Base-by-base conservation (phyloP, 495 filamentous ascomycete genomes). In the Hypoxylon intermedium region DNA sequence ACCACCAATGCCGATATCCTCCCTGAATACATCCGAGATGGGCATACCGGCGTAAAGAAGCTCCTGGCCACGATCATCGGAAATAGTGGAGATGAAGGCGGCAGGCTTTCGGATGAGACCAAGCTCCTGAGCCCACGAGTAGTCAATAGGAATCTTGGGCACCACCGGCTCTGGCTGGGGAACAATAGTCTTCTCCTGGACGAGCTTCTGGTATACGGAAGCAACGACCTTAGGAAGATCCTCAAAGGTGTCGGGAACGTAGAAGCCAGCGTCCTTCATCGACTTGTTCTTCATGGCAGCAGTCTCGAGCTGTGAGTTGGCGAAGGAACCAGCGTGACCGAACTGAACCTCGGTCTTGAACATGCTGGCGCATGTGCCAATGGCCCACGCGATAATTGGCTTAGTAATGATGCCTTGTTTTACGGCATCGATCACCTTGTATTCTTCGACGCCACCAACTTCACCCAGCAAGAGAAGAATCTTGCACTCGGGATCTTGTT, bases 271-370 rank as follows among this genome's bases (percentile, higher is more conserved):
- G 47, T 97, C 94, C 52, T 81, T 83, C 94, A 98, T 98, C 56
- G 83, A 82, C 84, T 92, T 86, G 86, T 98, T 98, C 90, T 98
- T 98, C 74, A 83, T 80, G 44, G 89, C 89, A 43, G 94, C 94
- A 38, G 95, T 98, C 85, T 98, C 94, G 64, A 98, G 90, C 77
- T 97, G 87, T 40, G 95, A 98, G 84, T 98, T 98, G 83, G 94
- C 94, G 60, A 97, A 97, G 7, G 94, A 91, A 77, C 94, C 94
- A 67, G 94, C 94, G 82, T 98, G 94, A 69, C 94, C 94, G 80
- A 98, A 98, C 77, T 98, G 94, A 26, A 98, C 94, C 84, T 98
- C 94, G 12, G 94, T 98, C 89, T 97, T 97, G 83, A 98, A 95
- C 94, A 98, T 91, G 85, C 90, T 92, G 34, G 94, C 93, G 77